Evolutionary conservation across 2,329 filamentous ascomycete genomes (phyloP).

Genomic region (Aureobasidium leucospermi): DNA sequence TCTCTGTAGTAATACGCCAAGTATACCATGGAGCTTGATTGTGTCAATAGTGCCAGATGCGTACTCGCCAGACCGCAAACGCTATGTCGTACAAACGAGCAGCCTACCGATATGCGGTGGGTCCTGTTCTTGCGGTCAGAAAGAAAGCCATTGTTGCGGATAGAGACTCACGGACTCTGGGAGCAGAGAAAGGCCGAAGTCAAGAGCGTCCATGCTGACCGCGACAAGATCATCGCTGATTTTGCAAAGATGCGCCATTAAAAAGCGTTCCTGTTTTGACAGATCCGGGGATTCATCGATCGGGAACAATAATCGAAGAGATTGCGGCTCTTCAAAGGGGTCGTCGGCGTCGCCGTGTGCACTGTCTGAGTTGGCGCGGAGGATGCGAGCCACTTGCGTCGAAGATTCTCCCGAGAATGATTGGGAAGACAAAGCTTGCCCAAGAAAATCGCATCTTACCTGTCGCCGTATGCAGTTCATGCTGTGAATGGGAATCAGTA

Average conservation of each 20-base stretch:
- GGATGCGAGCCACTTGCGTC: neutral
- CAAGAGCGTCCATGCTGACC: neutral
- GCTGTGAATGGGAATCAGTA: neutral
- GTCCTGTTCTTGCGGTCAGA: neutral
- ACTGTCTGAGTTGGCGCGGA: neutral
- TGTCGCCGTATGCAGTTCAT: slow-evolving; percentile 8
- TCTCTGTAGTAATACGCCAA: slow-evolving; percentile 6
- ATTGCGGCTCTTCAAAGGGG: neutral
- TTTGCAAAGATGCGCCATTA: neutral
- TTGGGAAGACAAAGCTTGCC: neutral
- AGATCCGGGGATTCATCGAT: neutral
- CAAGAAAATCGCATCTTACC: neutral
- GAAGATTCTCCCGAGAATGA: neutral
- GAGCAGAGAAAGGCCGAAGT: neutral
- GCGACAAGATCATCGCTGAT: neutral
- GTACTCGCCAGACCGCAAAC: slow-evolving; percentile 3
- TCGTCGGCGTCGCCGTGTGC: neutral
- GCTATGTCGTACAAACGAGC: slow-evolving; percentile 5
- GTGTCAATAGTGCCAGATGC: slow-evolving; percentile 1
- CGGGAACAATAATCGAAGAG: neutral
- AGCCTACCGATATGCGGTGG: neutral
- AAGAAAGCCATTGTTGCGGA: neutral
- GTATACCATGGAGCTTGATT: neutral
- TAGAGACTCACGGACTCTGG: neutral
- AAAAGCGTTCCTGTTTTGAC: slow-evolving; percentile 1